phyloP scores from a whole-genome alignment of 495 filamentous ascomycete species.

The Podospora conica region DNA sequence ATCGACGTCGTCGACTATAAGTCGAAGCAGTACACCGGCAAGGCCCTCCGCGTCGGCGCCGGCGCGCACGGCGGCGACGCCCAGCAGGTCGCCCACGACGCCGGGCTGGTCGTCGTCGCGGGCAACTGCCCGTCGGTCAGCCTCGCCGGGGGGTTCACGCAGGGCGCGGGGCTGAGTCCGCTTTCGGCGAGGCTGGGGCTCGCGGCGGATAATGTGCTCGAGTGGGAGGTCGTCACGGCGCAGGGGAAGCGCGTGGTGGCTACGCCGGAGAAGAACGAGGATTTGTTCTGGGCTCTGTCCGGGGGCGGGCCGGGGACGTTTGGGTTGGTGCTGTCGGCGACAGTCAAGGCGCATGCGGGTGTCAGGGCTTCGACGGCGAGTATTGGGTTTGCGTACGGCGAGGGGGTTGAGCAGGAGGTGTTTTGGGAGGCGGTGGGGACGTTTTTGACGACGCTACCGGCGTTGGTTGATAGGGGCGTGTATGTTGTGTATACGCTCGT shows the following conservation, averaged over 20 bases:
- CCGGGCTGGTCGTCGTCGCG: constrained; percentile 41
- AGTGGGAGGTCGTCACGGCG: constrained; percentile 52
- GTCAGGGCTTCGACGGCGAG: background rate
- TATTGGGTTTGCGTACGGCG: background rate
- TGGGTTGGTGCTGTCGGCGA: constrained; percentile 47
- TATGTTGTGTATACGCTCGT: background rate
- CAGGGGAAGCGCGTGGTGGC: constrained; percentile 43
- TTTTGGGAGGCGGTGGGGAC: background rate
- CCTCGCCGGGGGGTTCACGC: constrained; percentile 41
- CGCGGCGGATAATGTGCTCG: constrained; percentile 53
- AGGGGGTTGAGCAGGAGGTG: background rate
- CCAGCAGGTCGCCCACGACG: constrained; percentile 29
- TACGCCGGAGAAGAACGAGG: constrained; percentile 37
- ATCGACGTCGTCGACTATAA: constrained; percentile 37
- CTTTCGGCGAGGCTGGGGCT: constrained; percentile 50
- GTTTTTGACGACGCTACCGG: background rate
- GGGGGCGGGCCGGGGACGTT: constrained; percentile 54
- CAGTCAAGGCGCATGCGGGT: constrained; percentile 30
- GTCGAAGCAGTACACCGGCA: constrained; percentile 31
- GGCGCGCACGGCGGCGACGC: constrained; percentile 35
- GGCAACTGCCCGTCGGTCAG: constrained; percentile 44
- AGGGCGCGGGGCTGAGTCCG: constrained; percentile 54
- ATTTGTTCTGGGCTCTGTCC: constrained; percentile 57
- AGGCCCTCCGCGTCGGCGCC: constrained; percentile 46
- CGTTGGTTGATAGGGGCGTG: background rate